Percentiles rank a stretch among this genome's conserved stretches.
Evolutionary conservation across 2,329 filamentous ascomycete genomes (phyloP).

Genomic region (Lachnellula suecica): DNA sequence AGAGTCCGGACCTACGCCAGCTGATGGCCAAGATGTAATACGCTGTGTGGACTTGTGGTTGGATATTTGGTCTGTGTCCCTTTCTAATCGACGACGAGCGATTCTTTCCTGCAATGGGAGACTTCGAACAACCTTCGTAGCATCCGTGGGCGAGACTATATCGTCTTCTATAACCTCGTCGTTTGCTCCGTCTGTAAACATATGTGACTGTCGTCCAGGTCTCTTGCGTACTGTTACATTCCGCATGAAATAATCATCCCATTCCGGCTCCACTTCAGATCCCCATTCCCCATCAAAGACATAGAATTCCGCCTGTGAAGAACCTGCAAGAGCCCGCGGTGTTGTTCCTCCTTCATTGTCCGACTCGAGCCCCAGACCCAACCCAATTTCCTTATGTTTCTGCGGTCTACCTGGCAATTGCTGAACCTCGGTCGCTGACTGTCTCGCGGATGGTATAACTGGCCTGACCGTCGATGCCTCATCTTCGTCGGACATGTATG

Average conservation of each 20-base stretch:
- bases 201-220: slow-evolving; percentile 15
- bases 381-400: slow-evolving; percentile 30
- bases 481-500: slow-evolving; percentile 61
- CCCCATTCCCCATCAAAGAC: slow-evolving; percentile 61
- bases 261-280: slow-evolving; percentile 51
- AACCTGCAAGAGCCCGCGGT: slow-evolving; percentile 27
- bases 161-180: slow-evolving; percentile 48
- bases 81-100: slow-evolving; percentile 22
- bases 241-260: slow-evolving; percentile 53
- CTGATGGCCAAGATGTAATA: slow-evolving; percentile 14
- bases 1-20: slow-evolving; percentile 20
- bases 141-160: slow-evolving; percentile 49
- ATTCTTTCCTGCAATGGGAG: slow-evolving; percentile 29
- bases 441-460: slow-evolving; percentile 21
- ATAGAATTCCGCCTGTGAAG: slow-evolving; percentile 48
- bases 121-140: slow-evolving; percentile 40
- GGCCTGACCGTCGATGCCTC: slow-evolving; percentile 42
- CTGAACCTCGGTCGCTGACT: slow-evolving; percentile 21
- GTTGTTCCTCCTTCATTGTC: slow-evolving; percentile 35
- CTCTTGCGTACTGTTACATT: slow-evolving; percentile 53
- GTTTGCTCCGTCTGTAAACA: slow-evolving; percentile 31
- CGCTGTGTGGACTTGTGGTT: slow-evolving; percentile 18
- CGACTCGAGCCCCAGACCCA: slow-evolving; percentile 39
- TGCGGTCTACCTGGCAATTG: slow-evolving; percentile 11
- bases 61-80: slow-evolving; percentile 21